Evolutionary conservation across 768 basidiomycete species (phyloP).

Genomic region (Kwoniella europaea): DNA sequence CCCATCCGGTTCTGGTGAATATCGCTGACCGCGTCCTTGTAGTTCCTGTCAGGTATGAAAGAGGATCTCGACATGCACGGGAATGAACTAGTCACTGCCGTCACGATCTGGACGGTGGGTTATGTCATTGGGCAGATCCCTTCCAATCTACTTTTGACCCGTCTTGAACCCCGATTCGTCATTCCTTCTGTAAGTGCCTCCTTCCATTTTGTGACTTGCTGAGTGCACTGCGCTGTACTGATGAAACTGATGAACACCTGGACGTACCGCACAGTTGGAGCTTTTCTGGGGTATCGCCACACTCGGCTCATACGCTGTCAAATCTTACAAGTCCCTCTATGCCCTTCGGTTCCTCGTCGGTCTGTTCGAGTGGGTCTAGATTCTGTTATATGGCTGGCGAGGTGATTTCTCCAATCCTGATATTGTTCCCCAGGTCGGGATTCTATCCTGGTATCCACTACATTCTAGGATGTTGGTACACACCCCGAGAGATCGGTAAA

Average conservation of each 20-base stretch:
- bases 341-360: slow-evolving; percentile 54
- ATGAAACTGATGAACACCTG: too few relatives aligned
- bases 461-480: slow-evolving; percentile 51
- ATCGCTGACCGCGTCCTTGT: neutral
- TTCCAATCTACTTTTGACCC: slow-evolving; percentile 44
- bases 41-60: slow-evolving; percentile 47
- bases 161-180: slow-evolving; percentile 47
- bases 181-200: slow-evolving; percentile 34
- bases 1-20: neutral
- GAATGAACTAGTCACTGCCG: slow-evolving; percentile 42
- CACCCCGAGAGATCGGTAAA: slow-evolving; percentile 47
- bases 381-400: neutral
- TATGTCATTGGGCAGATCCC: slow-evolving; percentile 38
- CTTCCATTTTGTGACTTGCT: neutral
- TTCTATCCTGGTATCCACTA: slow-evolving; percentile 54
- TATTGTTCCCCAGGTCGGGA: slow-evolving; percentile 15
- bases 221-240: too few relatives aligned
- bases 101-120: slow-evolving; percentile 47
- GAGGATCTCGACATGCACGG: slow-evolving; percentile 47
- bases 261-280: slow-evolving; percentile 27
- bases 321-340: slow-evolving; percentile 39
- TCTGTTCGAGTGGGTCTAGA: slow-evolving; percentile 40
- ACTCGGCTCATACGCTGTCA: slow-evolving; percentile 47
- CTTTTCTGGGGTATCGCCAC: slow-evolving; percentile 51
- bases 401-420: neutral